A percentile compares a stretch with the other conserved stretches of the same genome.
Evolutionary conservation across 116 monocot species (phyloP).

Genomic region (Posidonia oceanica): DNA sequence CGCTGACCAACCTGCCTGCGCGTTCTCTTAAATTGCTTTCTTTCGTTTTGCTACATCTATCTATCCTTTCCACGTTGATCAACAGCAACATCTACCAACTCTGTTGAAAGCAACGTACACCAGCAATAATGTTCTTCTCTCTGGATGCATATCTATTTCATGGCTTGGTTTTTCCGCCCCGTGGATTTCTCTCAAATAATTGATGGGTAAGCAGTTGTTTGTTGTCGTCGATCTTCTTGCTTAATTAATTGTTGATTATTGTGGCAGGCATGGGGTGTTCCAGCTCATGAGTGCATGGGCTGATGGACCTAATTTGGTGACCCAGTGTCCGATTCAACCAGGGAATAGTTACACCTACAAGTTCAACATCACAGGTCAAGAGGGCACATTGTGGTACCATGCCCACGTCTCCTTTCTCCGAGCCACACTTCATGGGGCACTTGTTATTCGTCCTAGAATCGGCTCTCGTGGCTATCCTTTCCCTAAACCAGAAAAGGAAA

Average conservation of each 20-base stretch:
- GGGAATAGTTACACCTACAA: slow-evolving; percentile 44
- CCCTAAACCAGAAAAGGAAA: slow-evolving; percentile 22
- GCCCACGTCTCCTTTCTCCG: slow-evolving; percentile 57
- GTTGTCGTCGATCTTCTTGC: background rate
- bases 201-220: background rate
- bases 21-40: too few relatives aligned
- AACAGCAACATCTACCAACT: too few relatives aligned
- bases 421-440: slow-evolving; percentile 59
- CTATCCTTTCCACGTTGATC: too few relatives aligned
- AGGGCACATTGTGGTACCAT: slow-evolving; percentile 69
- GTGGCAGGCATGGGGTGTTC: slow-evolving; percentile 44
- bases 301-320: slow-evolving; percentile 57
- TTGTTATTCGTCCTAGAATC: slow-evolving; percentile 28
- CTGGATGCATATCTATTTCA: too few relatives aligned
- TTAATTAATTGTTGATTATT: background rate
- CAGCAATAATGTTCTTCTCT: too few relatives aligned
- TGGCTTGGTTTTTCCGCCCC: too few relatives aligned
- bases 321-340: slow-evolving; percentile 56
- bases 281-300: slow-evolving; percentile 51
- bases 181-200: background rate
- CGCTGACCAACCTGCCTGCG: too few relatives aligned
- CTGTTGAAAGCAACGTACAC: too few relatives aligned
- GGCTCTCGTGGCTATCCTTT: slow-evolving; percentile 29
- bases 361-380: slow-evolving; percentile 44
- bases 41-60: too few relatives aligned